Base-by-base conservation (phyloP, 768 basidiomycete species). In the Boletus sensibilis region DNA sequence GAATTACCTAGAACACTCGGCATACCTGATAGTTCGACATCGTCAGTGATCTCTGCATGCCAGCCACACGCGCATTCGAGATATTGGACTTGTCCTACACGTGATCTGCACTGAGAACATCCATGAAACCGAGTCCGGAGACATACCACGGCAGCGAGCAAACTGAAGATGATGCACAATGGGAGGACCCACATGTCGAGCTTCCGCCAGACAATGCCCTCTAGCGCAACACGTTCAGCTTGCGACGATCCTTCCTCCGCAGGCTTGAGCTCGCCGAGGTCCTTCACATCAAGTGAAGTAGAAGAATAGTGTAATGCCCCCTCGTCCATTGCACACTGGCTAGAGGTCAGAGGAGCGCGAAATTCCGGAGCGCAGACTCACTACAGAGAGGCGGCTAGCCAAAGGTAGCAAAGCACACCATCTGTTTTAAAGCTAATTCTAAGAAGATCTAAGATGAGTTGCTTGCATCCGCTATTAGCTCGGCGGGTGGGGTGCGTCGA, bases 41-140 rank as follows among this genome's bases (percentile, higher is more conserved):
- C 4, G 18, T 71, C 45, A 87, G 65, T 45, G 82, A 77, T 20
- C 67, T 77, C 62, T 85, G 82, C 56, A 87, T 66, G 6, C 85
- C 85, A 12, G 82, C 86, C 2, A 86, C 76, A 16, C 79, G 76
- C 23, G 85, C 85, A 61, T 87, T 87, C 16, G 75, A 80, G 34
- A 86, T 76, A 60, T 84, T 85, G 18, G 63, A 67, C 42, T 53
- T 58, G 34, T 82, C 53, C 82, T 72, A 35, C 11, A 41, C 31
- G 50, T 42, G 4, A n/a, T 44, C 1, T 6, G 18, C 8, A 34
- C 42, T 46, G 21, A 29, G 45, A 0, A 38, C 6, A 16, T 7
- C 35, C 10, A 33, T 21, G 29, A 37, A 38, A 25, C 23, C 25
- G 14, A 14, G 25, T 20, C 12, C 5, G 10, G 37, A 37, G n/a